Base-by-base conservation (phyloP, 2,329 filamentous ascomycete species). In the Fonsecaea monophora region DNA sequence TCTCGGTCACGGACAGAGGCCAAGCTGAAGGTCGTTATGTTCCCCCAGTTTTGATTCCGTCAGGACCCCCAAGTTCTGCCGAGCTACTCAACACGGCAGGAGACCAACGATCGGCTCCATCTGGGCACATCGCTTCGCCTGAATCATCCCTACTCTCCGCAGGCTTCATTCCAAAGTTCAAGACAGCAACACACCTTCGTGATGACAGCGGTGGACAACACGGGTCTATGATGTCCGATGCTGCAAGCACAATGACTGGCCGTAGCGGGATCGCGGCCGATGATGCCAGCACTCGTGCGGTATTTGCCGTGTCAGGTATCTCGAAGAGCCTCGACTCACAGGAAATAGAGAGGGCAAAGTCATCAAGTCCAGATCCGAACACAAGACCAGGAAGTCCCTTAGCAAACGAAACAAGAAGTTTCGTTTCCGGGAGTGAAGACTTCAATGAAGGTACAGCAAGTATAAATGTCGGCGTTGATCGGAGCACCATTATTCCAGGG, bases 231-330 rank as follows among this genome's bases (percentile, higher is more conserved):
- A 35, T 61, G 2, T 68, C 67, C 7, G 71, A 73, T 48, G 48
- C 65, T 4, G 71, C 63, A 4, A 71, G 70, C 54, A 69, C 53
- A 8, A 71, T 66, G 60, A 71, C 69, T 4, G 57, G 65, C 7
- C 60, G 64, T 9, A 72, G 66, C 53, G 61, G 53, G 9, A 42
- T 62, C 1, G 37, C 62, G 21, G 21, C 68, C 5, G 68, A 72
- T 53, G 65, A 73, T 50, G 72, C 70, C 12, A 70, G 67, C 50
- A 72, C 70, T 12, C 59, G 58, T 34, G 71, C 72, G 1, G 66
- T 74, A 2, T 73, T 73, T 37, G 69, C 65, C 25, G 71, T 62
- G 4, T 65, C 70, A 8, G 72, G 72, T 10, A 66, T 74, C n/a
- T 40, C 58, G 32, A 62, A 65, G 50, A 60, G 37, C 42, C 30